These are phyloP conservation scores for Fraxinus angustifolia DNA, from an alignment of 305 asterid genomes.

Conservation along the genomic window DNA sequence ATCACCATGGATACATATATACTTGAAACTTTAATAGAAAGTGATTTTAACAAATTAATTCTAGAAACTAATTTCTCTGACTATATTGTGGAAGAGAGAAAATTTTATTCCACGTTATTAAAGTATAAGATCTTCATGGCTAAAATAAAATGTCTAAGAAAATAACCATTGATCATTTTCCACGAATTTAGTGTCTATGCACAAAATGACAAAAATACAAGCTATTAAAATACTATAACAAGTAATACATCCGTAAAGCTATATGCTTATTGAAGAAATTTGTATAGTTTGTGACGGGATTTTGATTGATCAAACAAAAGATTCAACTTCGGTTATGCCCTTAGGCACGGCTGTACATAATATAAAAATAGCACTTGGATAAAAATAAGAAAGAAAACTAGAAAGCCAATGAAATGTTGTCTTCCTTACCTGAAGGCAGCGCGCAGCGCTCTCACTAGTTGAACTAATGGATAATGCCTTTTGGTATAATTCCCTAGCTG, in stretches of 20 bases:
- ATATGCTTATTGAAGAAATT: background rate
- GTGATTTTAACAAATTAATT: background rate
- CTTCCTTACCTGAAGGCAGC: slow-evolving; percentile 77
- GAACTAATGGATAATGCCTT: slow-evolving; percentile 70
- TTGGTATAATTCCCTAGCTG: slow-evolving; percentile 81
- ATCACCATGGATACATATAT: background rate
- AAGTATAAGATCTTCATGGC: no score
- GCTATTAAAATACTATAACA: background rate
- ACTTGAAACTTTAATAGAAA: background rate
- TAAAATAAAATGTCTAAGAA: no score
- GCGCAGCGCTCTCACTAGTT: slow-evolving; percentile 78
- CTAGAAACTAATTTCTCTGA: background rate
- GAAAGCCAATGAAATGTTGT: background rate
- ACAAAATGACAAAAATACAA: background rate
- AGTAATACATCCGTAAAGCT: background rate
- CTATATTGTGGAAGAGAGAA: background rate
- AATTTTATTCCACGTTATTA: background rate
- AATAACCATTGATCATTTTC: background rate
- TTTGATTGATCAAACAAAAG: background rate
- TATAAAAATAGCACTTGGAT: background rate
- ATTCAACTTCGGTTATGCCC: background rate
- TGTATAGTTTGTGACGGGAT: background rate
- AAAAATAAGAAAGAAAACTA: background rate
- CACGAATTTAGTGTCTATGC: background rate
- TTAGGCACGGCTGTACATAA: background rate